Conservation (phyloP, 352 stramenopile species). For the Pythium coloratum region DNA sequence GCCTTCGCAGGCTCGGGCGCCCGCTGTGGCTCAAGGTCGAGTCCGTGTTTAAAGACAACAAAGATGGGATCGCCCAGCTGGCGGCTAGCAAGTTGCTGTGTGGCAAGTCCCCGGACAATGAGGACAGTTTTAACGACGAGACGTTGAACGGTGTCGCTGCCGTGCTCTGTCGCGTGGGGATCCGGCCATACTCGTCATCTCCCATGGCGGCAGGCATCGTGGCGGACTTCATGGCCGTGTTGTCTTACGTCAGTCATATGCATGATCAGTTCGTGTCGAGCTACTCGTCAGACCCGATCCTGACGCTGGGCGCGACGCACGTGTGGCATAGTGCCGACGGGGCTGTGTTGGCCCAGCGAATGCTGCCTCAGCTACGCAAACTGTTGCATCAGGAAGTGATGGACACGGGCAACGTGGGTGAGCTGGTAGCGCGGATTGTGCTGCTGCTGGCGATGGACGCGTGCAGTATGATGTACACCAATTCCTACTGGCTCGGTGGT, state of each 20-base stretch:
- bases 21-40: slow-evolving; percentile 8
- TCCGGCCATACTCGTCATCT: slow-evolving; percentile 26
- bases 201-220: slow-evolving; percentile 22
- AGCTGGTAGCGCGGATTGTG: slow-evolving; percentile 11
- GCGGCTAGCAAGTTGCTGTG: slow-evolving; percentile 19
- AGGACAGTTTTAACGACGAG: slow-evolving; percentile 1
- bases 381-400: slow-evolving; percentile 14
- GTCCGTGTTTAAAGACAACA: not conserved
- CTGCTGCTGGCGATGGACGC: slow-evolving; percentile 20
- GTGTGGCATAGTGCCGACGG: slow-evolving; percentile 19
- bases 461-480: too few species aligned
- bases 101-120: not conserved
- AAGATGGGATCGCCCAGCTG: not conserved
- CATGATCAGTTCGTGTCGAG: slow-evolving; percentile 19
- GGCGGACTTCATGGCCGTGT: slow-evolving; percentile 31
- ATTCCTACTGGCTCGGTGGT: not conserved
- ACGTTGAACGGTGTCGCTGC: slow-evolving; percentile 25
- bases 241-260: slow-evolving; percentile 24
- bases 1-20: slow-evolving; percentile 3
- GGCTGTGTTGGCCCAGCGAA: not conserved
- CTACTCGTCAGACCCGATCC: slow-evolving; percentile 30
- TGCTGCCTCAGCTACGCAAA: slow-evolving; percentile 7
- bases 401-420: not conserved
- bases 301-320: slow-evolving; percentile 29
- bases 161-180: slow-evolving; percentile 28